phyloP scores from a whole-genome alignment of 139 green algal genomes.

The Desmodesmus armatus region DNA sequence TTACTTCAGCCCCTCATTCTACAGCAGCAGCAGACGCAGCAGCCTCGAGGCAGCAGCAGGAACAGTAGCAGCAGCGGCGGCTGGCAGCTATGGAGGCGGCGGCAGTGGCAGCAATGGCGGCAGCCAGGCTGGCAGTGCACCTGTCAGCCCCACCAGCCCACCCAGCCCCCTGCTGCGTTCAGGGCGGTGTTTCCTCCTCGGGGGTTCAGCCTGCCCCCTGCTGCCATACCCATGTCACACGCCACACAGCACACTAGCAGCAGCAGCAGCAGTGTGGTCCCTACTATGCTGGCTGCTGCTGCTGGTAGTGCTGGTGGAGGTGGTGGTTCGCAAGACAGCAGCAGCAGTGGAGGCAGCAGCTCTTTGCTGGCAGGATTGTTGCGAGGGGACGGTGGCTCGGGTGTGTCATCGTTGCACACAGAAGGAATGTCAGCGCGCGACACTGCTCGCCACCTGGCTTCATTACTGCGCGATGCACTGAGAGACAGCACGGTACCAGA shows the following conservation, averaged over 20 bases:
- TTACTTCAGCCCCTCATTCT: conserved; percentile 29
- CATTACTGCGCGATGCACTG: too few relatives aligned
- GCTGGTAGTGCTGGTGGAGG: background rate
- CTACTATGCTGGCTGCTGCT: too few relatives aligned
- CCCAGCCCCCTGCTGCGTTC: conserved; percentile 16
- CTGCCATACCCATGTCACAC: conserved; percentile 5
- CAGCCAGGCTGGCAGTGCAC: conserved; percentile 21
- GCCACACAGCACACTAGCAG: background rate
- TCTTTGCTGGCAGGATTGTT: too few relatives aligned
- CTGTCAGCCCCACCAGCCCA: conserved; percentile 17
- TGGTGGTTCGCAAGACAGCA: background rate
- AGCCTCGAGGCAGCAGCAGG: conserved; percentile 19
- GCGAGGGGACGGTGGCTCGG: too few relatives aligned
- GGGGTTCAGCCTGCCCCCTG: conserved; percentile 35
- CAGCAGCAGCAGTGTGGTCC: conserved; percentile 18
- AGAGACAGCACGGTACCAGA: background rate
- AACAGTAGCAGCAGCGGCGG: conserved; percentile 25
- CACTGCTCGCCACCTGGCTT: too few relatives aligned
- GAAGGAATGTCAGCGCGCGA: too few relatives aligned
- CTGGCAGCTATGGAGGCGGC: too few relatives aligned
- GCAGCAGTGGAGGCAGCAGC: background rate
- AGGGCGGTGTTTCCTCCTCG: conserved; percentile 33
- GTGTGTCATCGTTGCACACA: too few relatives aligned
- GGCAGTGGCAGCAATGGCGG: conserved; percentile 16
- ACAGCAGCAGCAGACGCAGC: conserved; percentile 37